phyloP scores from a whole-genome alignment of 768 basidiomycete species.

The Podaxis sp. region DNA sequence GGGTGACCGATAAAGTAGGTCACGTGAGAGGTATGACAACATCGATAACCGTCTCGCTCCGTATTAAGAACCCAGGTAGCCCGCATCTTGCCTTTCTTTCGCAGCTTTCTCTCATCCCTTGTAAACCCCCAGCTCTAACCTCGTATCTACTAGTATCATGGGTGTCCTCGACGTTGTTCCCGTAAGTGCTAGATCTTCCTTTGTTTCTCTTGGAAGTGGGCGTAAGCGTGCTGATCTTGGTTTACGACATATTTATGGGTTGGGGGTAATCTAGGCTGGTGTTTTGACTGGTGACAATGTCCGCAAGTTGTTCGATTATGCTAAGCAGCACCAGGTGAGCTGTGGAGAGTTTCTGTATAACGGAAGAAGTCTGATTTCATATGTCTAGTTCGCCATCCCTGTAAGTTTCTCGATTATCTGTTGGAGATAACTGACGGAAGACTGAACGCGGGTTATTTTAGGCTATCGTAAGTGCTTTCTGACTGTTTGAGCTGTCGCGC shows the following conservation, averaged over 20 bases:
- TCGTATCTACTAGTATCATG: slow-evolving; percentile 41
- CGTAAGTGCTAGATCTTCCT: slow-evolving; percentile 42
- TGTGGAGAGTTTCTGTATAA: neutral
- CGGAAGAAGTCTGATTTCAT: neutral
- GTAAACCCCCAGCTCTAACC: neutral
- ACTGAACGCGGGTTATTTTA: slow-evolving; percentile 28
- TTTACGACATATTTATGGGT: slow-evolving; percentile 1
- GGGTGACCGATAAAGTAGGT: slow-evolving; percentile 10
- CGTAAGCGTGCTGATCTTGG: neutral
- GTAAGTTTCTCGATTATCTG: slow-evolving; percentile 44
- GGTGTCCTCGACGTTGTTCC: slow-evolving; percentile 85
- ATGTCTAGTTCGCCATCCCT: slow-evolving; percentile 76
- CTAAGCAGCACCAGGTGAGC: slow-evolving; percentile 79
- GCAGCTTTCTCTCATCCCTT: slow-evolving; percentile 1
- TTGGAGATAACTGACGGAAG: slow-evolving; percentile 1
- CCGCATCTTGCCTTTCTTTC: slow-evolving; percentile 12
- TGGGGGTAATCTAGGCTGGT: slow-evolving; percentile 62
- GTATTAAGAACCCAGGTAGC: slow-evolving; percentile 8
- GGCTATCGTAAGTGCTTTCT: slow-evolving; percentile 69
- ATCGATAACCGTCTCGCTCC: slow-evolving; percentile 19
- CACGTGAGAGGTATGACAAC: slow-evolving; percentile 18
- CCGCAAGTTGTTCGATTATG: slow-evolving; percentile 94
- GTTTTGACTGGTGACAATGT: slow-evolving; percentile 95
- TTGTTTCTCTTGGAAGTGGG: neutral
- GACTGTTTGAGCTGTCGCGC: neutral